Base-by-base conservation (phyloP, 257 asterid genomes). In the Cordia subcordata region DNA sequence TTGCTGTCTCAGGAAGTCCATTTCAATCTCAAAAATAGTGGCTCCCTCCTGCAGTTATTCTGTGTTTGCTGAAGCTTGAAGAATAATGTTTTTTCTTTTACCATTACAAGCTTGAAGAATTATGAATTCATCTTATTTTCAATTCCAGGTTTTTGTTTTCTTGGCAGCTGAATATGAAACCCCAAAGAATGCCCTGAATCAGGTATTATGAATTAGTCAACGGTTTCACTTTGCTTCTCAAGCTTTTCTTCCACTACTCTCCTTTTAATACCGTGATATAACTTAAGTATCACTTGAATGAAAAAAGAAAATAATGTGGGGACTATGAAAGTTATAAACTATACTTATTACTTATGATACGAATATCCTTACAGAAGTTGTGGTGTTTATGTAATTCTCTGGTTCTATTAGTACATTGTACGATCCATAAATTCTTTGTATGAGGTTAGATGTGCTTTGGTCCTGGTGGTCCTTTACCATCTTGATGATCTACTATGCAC, bases 161-260 rank as follows among this genome's bases (percentile, higher is more conserved):
- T 73, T 88, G 75, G 86, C 96, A 12, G 95, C 96, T 4, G 96
- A 88, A 71, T 88, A 88, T 63, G 83, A 58, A 77, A 88, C 95
- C 60, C 88, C 95, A 20, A 85, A 85, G 77, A 88, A 88, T 54
- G 63, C 76, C 5, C 75, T 85, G 23, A 88, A 85, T 68, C 92
- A 85, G 90, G 95, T 79, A 55, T 4, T 21, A 13, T 13, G 58
- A n/a, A n/a, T 50, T 10, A n/a, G 2, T 16, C 13, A 20, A 53
- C 21, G 17, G 10, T 53, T 51, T 53, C 12, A 8, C 35, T 8
- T 53, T 12, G 4, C 58, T 0, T 20, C 4, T 15, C 35, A 15
- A 53, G 10, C 38, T 23, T 3, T 20, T 53, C 56, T 51, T 51
- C 20, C 13, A 21, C 27, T 51, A n/a, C 14, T 51, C 13, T 50